A percentile compares a stretch with the other conserved stretches of the same genome.
Evolutionary conservation across 1,139 yeast genomes (phyloP).

Genomic region (Saccharomyces hybrid): DNA sequence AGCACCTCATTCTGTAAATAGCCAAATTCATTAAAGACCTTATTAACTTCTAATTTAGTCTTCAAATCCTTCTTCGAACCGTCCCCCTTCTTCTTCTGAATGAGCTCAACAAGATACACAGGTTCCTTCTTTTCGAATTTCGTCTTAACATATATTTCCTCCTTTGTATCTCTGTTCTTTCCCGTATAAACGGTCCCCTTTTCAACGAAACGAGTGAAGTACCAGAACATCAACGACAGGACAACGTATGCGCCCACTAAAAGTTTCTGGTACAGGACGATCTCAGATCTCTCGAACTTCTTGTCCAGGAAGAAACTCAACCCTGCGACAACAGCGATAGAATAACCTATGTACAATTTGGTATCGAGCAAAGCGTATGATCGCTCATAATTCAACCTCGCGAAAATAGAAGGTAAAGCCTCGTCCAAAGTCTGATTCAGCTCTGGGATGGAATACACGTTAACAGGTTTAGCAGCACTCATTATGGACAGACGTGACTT

Average conservation of each 20-base stretch:
- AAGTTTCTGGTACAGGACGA: slow-evolving; percentile 36
- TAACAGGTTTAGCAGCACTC: slow-evolving; percentile 28
- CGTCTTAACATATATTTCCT: slow-evolving; percentile 15
- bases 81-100: slow-evolving; percentile 1
- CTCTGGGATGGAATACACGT: slow-evolving; percentile 30
- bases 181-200: slow-evolving; percentile 60
- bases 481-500: background rate
- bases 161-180: slow-evolving; percentile 20
- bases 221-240: slow-evolving; percentile 42
- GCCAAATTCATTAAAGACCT: slow-evolving; percentile 28
- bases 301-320: slow-evolving; percentile 61
- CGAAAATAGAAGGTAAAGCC: slow-evolving; percentile 35
- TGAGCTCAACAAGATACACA: slow-evolving; percentile 16
- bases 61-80: slow-evolving; percentile 6
- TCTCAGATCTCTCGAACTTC: slow-evolving; percentile 42
- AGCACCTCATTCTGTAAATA: slow-evolving; percentile 24
- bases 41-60: slow-evolving; percentile 19
- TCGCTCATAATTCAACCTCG: slow-evolving; percentile 55
- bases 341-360: slow-evolving; percentile 62
- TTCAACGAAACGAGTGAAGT: slow-evolving; percentile 44
- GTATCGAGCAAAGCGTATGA: slow-evolving; percentile 50
- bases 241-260: slow-evolving; percentile 45
- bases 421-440: slow-evolving; percentile 26
- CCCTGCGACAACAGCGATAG: slow-evolving; percentile 61
- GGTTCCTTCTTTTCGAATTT: slow-evolving; percentile 18